phyloP scores from a whole-genome alignment of 148 eudicot genomes.

The Bassia scoparia region DNA sequence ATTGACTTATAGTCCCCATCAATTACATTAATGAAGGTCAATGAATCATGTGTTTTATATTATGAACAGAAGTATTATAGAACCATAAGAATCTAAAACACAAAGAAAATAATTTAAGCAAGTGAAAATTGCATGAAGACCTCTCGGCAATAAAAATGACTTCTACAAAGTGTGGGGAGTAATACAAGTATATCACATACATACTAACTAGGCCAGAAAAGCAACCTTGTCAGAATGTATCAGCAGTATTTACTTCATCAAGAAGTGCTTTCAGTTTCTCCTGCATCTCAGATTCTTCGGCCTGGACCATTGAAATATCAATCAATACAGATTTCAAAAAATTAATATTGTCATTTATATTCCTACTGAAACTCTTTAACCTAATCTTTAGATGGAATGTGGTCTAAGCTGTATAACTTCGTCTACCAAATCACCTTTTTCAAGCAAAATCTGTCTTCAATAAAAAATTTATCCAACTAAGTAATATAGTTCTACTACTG shows the following conservation, averaged over 20 bases:
- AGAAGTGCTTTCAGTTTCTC: constrained; percentile 59
- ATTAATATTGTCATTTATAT: too few relatives aligned
- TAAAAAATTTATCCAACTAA: too few relatives aligned
- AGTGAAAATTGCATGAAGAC: not conserved
- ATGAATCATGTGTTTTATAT: not conserved
- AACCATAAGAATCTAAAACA: not conserved
- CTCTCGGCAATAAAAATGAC: not conserved
- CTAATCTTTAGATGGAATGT: too few relatives aligned
- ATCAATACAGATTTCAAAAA: too few relatives aligned
- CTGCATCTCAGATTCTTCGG: constrained; percentile 76
- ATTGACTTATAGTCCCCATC: not conserved
- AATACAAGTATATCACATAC: constrained; percentile 1
- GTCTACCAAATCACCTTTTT: too few relatives aligned
- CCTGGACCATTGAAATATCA: too few relatives aligned
- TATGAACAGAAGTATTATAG: not conserved
- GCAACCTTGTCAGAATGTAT: constrained; percentile 49
- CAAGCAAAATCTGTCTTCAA: too few relatives aligned
- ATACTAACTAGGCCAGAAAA: constrained; percentile 9
- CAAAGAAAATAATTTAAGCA: not conserved
- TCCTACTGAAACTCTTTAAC: too few relatives aligned
- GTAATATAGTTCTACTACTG: too few relatives aligned
- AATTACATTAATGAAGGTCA: not conserved
- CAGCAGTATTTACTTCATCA: constrained; percentile 44
- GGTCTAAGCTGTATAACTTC: too few relatives aligned
- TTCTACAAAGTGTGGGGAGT: not conserved